Base-by-base conservation (phyloP, 2,329 filamentous ascomycete genomes). In the Fonsecaea erecta region DNA sequence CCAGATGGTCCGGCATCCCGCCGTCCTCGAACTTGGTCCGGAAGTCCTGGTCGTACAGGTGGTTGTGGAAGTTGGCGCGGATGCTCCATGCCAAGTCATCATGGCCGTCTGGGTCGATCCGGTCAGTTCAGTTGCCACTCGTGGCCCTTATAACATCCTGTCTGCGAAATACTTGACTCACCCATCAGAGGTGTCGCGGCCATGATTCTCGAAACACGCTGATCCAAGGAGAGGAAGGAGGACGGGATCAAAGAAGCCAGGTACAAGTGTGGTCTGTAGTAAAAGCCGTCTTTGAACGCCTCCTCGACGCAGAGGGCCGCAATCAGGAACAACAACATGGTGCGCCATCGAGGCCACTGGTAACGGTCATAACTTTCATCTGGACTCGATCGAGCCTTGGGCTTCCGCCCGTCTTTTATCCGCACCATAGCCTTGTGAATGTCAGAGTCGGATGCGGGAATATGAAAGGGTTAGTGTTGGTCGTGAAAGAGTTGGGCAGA, bases 61-160 rank as follows among this genome's bases (percentile, higher is more conserved):
- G 87, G 74, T 97, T 96, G 35, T 87, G 80, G 73, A 88, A 94
- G 3, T 79, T 35, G 5, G 71, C 77, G 32, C 92, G 86, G 57
- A 97, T 81, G 26, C 89, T 76, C 40, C 94, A 88, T 24, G 94
- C 85, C 56, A 97, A 83, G 75, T 98, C 94, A 78, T 96, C 90
- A 75, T 97, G 93, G 0, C 93, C 93, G 77, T 97, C 64, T 66
- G 28, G 28, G 21, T 14, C 8, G 2, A n/a, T 14, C 16, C 3
- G 26, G 4, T 21, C 14, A 28, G 18, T 16, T 32, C 26, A n/a
- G 52, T 56, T 9, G 35, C 28, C 34, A 26, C 30, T 12, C 14
- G 37, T 32, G 9, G 30, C n/a, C n/a, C n/a, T n/a, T n/a, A 16
- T 16, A 14, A 9, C 16, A 24, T 26, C 40, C 18, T 48, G 52